Evolutionary conservation across 345 rosid genomes (phyloP).

Genomic region (Excoecaria cochinchinensis): DNA sequence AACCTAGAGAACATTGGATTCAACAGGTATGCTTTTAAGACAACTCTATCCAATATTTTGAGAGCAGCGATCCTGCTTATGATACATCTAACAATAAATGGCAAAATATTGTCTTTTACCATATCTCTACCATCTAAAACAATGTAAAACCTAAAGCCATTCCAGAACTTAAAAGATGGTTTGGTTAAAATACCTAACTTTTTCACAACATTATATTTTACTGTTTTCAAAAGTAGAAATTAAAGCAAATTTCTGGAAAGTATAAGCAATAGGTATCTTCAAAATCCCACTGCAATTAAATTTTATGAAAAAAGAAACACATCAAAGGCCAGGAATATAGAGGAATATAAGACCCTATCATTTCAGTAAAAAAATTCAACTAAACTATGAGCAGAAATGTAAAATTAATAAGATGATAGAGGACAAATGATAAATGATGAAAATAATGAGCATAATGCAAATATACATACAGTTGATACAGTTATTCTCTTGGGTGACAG

Average conservation of each 20-base stretch:
- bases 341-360: not conserved
- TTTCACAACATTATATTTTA: not conserved
- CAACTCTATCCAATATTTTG: not conserved
- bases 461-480: slow-evolving; percentile 71
- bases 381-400: not conserved
- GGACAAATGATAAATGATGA: not conserved
- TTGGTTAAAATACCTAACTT: not conserved
- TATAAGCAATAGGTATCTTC: not conserved
- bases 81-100: not conserved
- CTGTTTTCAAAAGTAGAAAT: not conserved
- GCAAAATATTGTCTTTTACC: not conserved
- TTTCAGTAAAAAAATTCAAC: not conserved
- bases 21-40: slow-evolving; percentile 22
- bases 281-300: not conserved
- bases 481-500: slow-evolving; percentile 83
- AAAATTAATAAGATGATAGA: not conserved
- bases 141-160: not conserved
- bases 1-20: slow-evolving; percentile 54
- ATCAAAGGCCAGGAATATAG: not conserved
- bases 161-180: not conserved
- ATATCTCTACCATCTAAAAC: not conserved
- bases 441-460: not conserved
- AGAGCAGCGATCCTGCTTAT: not conserved
- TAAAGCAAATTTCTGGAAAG: not conserved
- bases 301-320: not conserved